Base-by-base conservation (phyloP, 345 rosid genomes). In the Cardamine occulta region DNA sequence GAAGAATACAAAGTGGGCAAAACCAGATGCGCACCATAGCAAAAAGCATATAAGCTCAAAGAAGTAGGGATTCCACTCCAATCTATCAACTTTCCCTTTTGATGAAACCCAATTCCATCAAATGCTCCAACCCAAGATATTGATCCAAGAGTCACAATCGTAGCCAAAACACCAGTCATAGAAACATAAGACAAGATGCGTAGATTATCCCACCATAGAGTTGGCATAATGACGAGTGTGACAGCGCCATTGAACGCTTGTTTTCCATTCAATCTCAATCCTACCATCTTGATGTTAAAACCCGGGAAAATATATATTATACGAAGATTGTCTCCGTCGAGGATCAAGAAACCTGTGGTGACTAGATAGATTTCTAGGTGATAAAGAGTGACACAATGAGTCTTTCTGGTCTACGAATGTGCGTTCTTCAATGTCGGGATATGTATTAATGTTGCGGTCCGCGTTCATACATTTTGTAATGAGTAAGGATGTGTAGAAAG, bases 1-100 rank as follows among this genome's bases (percentile, higher is more conserved):
- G 87, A 86, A n/a, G 35, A 61, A 69, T 83, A 86, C 68, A 86
- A 58, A 34, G 82, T 78, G 58, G 90, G 88, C 53, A 86, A 79
- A 21, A 76, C 57, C 0, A 83, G 73, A 63, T 80, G 88, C 14
- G 85, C 87, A 31, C 83, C 81, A 79, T 83, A 82, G 75, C 86
- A 85, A 56, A 85, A 87, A 15, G 75, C 74, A 37, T 74, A 83
- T 62, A 85, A 57, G 39, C 86, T 82, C 49, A 85, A 40, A 4
- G 86, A 72, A 2, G 81, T 82, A 44, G 88, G 88, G 44, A 85
- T 34, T 13, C 86, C 85, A 52, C 60, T 72, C 63, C 74, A 77
- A 24, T 82, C 76, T 0, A 83, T 51, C 24, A 80, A 28, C 51
- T 61, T 79, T 47, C 87, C 80, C 3, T 82, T 69, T 48, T 78